Percentiles rank a stretch among this genome's conserved stretches.
These are phyloP conservation scores for Arachis hypogaea DNA, from an alignment of 306 rosid genomes.

Conservation along the genomic window DNA sequence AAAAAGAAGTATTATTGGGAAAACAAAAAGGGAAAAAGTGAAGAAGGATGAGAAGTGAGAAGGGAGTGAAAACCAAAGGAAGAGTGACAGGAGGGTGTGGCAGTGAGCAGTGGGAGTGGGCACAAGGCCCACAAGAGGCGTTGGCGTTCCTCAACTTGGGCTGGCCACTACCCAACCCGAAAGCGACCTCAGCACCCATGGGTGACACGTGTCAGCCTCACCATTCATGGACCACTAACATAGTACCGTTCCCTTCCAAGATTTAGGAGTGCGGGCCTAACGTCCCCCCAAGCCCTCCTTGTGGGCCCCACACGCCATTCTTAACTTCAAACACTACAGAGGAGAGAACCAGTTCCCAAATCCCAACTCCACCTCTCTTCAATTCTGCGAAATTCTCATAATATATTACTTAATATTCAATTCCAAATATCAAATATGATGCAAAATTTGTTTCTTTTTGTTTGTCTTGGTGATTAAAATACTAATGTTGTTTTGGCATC, in stretches of 20 bases:
- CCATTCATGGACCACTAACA: conserved; percentile 52
- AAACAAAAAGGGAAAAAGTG: too few species aligned
- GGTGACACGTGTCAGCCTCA: conserved; percentile 36
- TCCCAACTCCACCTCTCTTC: too few species aligned
- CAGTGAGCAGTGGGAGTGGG: conserved; percentile 14
- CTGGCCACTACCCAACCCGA: conserved; percentile 45
- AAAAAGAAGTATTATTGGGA: too few species aligned
- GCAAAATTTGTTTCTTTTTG: background rate
- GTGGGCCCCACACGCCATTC: conserved; percentile 24
- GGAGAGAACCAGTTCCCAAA: too few species aligned
- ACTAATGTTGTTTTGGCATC: background rate
- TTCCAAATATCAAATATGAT: background rate
- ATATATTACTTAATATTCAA: too few species aligned
- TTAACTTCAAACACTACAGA: too few species aligned
- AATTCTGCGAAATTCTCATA: too few species aligned
- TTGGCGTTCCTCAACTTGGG: conserved; percentile 39
- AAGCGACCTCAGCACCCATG: conserved; percentile 44
- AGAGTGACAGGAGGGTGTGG: background rate
- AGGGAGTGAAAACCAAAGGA: conserved; percentile 19
- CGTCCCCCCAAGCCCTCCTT: too few species aligned
- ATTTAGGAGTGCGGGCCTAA: conserved; percentile 28
- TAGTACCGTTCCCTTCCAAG: conserved; percentile 10
- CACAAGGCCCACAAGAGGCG: conserved; percentile 31
- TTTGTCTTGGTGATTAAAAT: background rate
- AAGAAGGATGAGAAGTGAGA: background rate